Conservation (phyloP, 768 basidiomycete species). For the Suillus tomentosus region DNA sequence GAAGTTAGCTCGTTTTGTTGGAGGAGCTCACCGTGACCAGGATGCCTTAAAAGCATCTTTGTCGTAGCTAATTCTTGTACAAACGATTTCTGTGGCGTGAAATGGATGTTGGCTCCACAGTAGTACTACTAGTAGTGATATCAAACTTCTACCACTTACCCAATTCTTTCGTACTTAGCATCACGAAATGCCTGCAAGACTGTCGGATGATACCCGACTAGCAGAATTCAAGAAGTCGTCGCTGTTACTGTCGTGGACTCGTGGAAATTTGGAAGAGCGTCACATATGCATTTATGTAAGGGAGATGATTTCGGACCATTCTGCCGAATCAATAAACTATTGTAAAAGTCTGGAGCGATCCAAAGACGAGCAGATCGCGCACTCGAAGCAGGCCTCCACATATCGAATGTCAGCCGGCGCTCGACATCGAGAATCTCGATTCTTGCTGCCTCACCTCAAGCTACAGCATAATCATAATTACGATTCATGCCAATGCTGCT, state of each 20-base stretch:
- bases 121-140: background rate
- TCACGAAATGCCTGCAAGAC: no score
- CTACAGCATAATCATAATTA: background rate
- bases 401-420: background rate
- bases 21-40: background rate
- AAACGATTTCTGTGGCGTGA: background rate
- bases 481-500: background rate
- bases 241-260: no score
- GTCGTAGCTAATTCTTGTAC: background rate
- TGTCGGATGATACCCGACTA: no score
- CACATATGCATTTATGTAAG: no score
- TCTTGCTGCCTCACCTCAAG: background rate
- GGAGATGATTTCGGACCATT: background rate
- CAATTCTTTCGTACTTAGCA: no score
- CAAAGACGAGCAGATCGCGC: background rate
- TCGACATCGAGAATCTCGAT: background rate
- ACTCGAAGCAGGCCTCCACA: background rate
- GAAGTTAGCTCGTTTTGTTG: constrained; percentile 1
- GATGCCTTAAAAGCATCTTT: background rate
- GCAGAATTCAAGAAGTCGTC: no score
- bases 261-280: no score
- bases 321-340: background rate
- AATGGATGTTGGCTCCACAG: background rate
- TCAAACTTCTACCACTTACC: no score
- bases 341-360: background rate